Evolutionary conservation across 208 protist species (phyloP), one percentile per base, ranked within the genome.

Genomic region (Entamoeba dispar): DNA sequence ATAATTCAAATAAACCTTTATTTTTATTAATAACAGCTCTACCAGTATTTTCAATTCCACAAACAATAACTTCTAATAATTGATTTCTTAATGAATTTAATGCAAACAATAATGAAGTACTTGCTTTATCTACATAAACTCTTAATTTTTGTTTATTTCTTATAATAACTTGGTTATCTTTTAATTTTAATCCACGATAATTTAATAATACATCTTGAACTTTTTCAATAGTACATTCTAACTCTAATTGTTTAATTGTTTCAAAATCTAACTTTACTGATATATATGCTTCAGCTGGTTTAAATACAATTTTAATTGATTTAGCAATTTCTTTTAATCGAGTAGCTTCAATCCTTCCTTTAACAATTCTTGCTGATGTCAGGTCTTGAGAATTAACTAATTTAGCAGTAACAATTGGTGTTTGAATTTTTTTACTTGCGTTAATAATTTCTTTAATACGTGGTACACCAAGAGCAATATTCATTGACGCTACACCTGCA

Each of bases 401-500:
- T 19, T 96, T 95, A 1, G 97, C 98, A 3, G 96, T 98, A 69
- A 99, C 98, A 91, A 99, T 98, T 0, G 99, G 99, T 12, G 99
- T 99, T 34, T 96, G 96, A 93, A 99, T 99, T 69, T 96, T 98
- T 86, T 97, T 97, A 92, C 97, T 97, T 1, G 98, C 98, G 95
- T 99, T 99, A 95, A 99, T 99, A 93, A 99, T 98, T 95, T 99
- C 98, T 91, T 99, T 97, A 90, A 99, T 97, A 31, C 97, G 93
- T 52, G 96, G 97, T 38, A 97, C 96, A 93, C 96, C 97, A 19
- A 96, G 94, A 6, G 96, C 97, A 43, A 95, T 97, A 51, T 91
- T 99, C 98, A 99, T 99, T 93, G 97, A 98, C 50, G 99, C 98
- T 31, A 99, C 98, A 94, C 99, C 99, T 52, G 99, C 99, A 93